Conservation (phyloP, 1,139 yeast genomes). For the Geotrichum fermentans region DNA sequence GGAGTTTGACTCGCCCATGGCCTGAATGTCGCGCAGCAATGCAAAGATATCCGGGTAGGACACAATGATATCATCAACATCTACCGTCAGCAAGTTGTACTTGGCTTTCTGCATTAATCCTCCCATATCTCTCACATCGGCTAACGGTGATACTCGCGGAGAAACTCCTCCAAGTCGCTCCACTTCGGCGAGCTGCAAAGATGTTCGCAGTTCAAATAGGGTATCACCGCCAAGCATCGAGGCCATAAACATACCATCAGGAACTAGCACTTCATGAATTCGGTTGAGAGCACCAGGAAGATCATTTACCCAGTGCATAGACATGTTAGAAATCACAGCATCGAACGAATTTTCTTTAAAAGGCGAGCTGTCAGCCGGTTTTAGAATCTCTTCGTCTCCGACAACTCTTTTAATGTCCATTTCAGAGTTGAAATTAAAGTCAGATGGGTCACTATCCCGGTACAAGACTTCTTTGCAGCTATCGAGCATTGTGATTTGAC, state of each 20-base stretch:
- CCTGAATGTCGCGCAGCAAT: constrained; percentile 63
- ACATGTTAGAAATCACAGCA: constrained; percentile 67
- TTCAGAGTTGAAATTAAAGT: constrained; percentile 40
- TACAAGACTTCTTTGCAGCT: constrained; percentile 51
- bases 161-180: constrained; percentile 77
- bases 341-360: constrained; percentile 46
- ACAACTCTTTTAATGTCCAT: constrained; percentile 48
- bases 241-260: constrained; percentile 80
- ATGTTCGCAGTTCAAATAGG: constrained; percentile 69
- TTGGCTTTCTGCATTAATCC: constrained; percentile 68
- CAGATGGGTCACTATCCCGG: constrained; percentile 44
- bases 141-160: constrained; percentile 76
- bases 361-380: constrained; percentile 16
- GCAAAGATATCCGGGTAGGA: constrained; percentile 74
- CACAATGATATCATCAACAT: constrained; percentile 77
- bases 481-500: constrained; percentile 63
- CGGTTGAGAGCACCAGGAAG: constrained; percentile 58
- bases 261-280: constrained; percentile 59
- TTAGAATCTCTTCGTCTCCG: constrained; percentile 60
- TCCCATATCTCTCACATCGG: constrained; percentile 74
- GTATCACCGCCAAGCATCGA: constrained; percentile 86
- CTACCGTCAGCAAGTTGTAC: constrained; percentile 74
- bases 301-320: constrained; percentile 84
- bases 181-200: constrained; percentile 75
- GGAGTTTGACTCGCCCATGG: constrained; percentile 84